phyloP scores from a whole-genome alignment of 1,284 basidiomycete species.

The Mycena citricolor region DNA sequence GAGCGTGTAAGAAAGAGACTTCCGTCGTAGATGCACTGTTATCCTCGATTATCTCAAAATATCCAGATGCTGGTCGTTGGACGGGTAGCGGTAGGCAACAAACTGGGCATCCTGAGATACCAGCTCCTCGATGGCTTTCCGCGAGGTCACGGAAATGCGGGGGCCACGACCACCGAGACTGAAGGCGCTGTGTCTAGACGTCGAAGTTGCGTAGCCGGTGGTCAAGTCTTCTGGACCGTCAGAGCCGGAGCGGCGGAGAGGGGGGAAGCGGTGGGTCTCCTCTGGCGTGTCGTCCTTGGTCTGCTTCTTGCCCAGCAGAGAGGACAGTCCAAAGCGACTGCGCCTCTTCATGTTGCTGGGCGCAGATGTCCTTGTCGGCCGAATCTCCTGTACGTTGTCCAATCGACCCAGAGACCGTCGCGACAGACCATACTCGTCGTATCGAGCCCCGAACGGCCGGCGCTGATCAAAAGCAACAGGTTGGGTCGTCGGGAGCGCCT shows the following conservation, averaged over 20 bases:
- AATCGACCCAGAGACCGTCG: slow-evolving; percentile 58
- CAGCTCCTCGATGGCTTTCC: slow-evolving; percentile 71
- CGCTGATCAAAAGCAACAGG: slow-evolving; percentile 32
- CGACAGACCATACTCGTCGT: slow-evolving; percentile 69
- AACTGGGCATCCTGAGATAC: slow-evolving; percentile 79
- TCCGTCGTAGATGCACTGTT: no score
- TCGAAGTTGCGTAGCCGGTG: slow-evolving; percentile 43
- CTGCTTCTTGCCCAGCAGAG: slow-evolving; percentile 61
- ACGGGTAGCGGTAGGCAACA: slow-evolving; percentile 81
- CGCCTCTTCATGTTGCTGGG: slow-evolving; percentile 54
- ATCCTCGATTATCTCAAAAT: slow-evolving; percentile 55
- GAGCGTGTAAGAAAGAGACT: no score
- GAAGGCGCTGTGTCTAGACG: slow-evolving; percentile 45
- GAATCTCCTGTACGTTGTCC: slow-evolving; percentile 45
- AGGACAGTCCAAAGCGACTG: slow-evolving; percentile 66
- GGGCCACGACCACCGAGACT: slow-evolving; percentile 33
- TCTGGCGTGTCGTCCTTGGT: slow-evolving; percentile 39
- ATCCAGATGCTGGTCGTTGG: slow-evolving; percentile 62
- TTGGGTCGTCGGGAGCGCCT: slow-evolving; percentile 43
- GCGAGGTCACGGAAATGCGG: slow-evolving; percentile 61
- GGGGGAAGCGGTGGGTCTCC: slow-evolving; percentile 45
- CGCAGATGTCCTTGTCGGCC: slow-evolving; percentile 28
- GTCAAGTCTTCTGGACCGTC: slow-evolving; percentile 47
- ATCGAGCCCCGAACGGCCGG: slow-evolving; percentile 36
- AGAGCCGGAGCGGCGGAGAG: slow-evolving; percentile 41